Evolutionary conservation across 1,139 yeast species (phyloP), one percentile per base, ranked within the genome.

Genomic region (Tardiomyces blankii): DNA sequence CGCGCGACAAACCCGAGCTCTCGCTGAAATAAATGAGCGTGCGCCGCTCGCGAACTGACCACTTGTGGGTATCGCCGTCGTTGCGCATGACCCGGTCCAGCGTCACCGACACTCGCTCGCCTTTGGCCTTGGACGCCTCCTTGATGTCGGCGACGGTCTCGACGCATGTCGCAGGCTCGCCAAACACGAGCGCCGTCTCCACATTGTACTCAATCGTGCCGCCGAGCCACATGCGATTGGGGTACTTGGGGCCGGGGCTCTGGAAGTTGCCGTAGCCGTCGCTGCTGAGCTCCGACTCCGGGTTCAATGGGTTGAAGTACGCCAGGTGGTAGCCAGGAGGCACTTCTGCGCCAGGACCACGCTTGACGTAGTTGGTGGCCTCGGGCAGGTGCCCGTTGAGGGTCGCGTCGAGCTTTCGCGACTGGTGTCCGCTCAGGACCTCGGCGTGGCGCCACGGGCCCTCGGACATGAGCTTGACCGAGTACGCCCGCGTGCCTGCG

Each of bases 251-350:
- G 2, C 55, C 55, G 0, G 96, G 96, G 1, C 91, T 80, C 60
- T 85, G 95, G 55, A 81, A 78, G 47, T 80, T 72, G 54, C 85
- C 95, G 62, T 86, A 89, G 0, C 96, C 96, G 61, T 89, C 97
- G 1, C 57, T 42, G 0, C 83, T 80, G 23, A 86, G 58, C 2
- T 61, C 62, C 0, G 52, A 45, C 52, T 78, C 87, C 23, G 65
- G 60, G 40, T 74, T 78, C 35, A 71, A 65, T 4, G 82, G 78
- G 51, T 76, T 77, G 61, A 78, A 79, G 60, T 73, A 86, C 2
- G 82, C 62, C 48, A 87, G 71, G 52, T 84, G 88, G 51, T 76
- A 79, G 0, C 94, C 94, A 12, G 61, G 58, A 9, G 74, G 74
- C 2, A 73, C 46, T 0, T 46, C 32, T 2, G 52, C 49, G 1